Base-by-base conservation (phyloP, 148 eudicot species). In the Spergularia bocconei region DNA sequence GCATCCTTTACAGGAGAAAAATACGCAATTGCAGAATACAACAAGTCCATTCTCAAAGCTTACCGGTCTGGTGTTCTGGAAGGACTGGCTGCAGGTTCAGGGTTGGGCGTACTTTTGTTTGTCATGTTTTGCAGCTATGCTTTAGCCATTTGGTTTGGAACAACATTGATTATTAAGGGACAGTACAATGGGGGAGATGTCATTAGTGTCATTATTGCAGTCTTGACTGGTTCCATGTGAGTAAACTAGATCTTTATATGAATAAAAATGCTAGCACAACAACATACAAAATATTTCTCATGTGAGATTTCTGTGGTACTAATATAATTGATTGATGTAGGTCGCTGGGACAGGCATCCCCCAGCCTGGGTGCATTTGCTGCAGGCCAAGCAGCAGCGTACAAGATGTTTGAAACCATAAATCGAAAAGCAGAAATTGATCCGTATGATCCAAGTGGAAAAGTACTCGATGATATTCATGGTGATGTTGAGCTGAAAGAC, bases 1-100 rank as follows among this genome's bases (percentile, higher is more conserved):
- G 96, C 89, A 39, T 91, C 96, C 52, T 91, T 88, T 73, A 88
- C 91, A 0, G 89, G 92, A 52, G 96, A 91, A 81, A 88, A 84
- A 72, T 78, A 78, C 39, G 92, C 92, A 39, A 78, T 83, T 54
- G 71, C 76, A 20, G 70, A 83, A 54, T 91, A 83, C 79, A 79
- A 80, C 16, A 83, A 75, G 70, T 80, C 85, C 25, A 80, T 91
- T 21, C 65, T 19, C 17, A 52, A 59, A 15, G 88, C 92, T 63
- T 91, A 88, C 25, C 81, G 71, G 20, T 80, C 87, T 5, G 85
- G 84, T 56, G 82, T 86, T 65, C 60, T 69, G 0, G 87, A 84
- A 87, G 92, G 91, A 25, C 41, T 88, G 67, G 80, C 82, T 54
- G 52, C 88, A 33, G 92, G 92, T 36, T 19, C 79, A 14, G 96